Evolutionary conservation across 257 asterid genomes (phyloP).

Genomic region (Eucommia ulmoides): DNA sequence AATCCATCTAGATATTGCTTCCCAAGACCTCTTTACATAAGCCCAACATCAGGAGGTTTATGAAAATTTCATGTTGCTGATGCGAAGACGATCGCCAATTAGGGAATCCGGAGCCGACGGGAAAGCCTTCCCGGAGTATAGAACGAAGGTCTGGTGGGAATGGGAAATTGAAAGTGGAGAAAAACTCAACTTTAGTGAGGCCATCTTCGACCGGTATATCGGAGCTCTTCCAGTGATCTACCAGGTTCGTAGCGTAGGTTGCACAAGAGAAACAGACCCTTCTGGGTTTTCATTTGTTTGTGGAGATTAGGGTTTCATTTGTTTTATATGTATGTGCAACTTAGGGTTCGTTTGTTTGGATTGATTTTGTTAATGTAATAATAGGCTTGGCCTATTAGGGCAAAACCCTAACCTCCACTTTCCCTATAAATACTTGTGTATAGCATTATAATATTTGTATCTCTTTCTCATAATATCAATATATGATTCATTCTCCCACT

Average conservation of each 20-base stretch:
- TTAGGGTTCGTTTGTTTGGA: too few species aligned
- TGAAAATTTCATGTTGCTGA: constrained; percentile 44
- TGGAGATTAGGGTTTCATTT: too few species aligned
- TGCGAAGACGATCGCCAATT: constrained; percentile 81
- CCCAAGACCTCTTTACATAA: constrained; percentile 40
- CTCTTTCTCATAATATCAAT: too few species aligned
- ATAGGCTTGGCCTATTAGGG: too few species aligned
- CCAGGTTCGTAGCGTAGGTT: constrained; percentile 71
- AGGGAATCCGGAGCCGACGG: constrained; percentile 68
- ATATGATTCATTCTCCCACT: too few species aligned
- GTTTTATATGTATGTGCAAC: too few species aligned
- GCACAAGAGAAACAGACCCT: constrained; percentile 79
- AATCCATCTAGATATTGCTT: constrained; percentile 36
- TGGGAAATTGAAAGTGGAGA: constrained; percentile 27
- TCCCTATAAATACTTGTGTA: too few species aligned
- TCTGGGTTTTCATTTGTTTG: constrained; percentile 28
- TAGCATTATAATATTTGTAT: too few species aligned
- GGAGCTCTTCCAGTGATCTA: constrained; percentile 29
- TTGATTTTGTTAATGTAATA: too few species aligned
- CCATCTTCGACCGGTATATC: constrained; percentile 61
- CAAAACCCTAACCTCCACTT: too few species aligned
- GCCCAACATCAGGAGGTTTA: constrained; percentile 34
- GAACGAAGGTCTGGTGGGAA: constrained; percentile 91
- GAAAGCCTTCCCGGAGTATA: constrained; percentile 78
- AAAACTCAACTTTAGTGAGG: constrained; percentile 50